Evolutionary conservation across 1,284 basidiomycete genomes (phyloP), one percentile per base, ranked within the genome.

Genomic region (Apiotrichum sp.): DNA sequence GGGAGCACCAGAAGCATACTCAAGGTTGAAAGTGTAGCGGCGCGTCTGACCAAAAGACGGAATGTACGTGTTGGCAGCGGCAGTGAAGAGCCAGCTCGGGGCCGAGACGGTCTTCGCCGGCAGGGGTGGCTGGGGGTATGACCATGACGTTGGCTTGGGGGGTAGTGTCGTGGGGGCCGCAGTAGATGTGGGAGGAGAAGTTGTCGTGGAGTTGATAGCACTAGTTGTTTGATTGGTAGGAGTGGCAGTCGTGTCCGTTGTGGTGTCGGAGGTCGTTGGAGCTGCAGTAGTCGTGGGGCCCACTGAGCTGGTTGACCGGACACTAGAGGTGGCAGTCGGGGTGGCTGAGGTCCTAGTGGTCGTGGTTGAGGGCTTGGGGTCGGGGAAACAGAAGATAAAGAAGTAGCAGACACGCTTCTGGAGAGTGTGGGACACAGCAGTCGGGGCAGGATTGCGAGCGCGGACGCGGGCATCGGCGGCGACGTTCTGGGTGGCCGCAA

Each of bases 51-150:
- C 31, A 46, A 4, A 38, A 41, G 52, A 36, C 6, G 11, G 11
- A 11, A 6, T 6, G 7, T 6, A 53, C 13, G 13, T 10, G 9
- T 38, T 52, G n/a, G n/a, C n/a, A 4, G 42, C 7, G 10, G 48
- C 35, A 1, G 42, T 58, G 56, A 58, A 61, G 3, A 31, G 16
- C 2, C 47, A 35, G 6, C 22, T n/a, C 1, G 54, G 46, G 33
- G 48, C 40, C 1, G 51, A 50, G 32, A 35, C 40, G 1, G 53
- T 47, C 11, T 16, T 38, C 14, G 35, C 35, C 1, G 59, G 59
- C 2, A 58, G 29, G 5, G 50, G 44, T 2, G 59, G 56, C 49
- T 61, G 59, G 4, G 54, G 36, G 48, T 59, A 59, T 7, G 47
- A 42, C 32, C 16, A 58, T 4, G 50, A 38, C 8, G 36, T 35